Conservation (phyloP, 164 flowering plant species). For the Chimonanthus praecox region DNA sequence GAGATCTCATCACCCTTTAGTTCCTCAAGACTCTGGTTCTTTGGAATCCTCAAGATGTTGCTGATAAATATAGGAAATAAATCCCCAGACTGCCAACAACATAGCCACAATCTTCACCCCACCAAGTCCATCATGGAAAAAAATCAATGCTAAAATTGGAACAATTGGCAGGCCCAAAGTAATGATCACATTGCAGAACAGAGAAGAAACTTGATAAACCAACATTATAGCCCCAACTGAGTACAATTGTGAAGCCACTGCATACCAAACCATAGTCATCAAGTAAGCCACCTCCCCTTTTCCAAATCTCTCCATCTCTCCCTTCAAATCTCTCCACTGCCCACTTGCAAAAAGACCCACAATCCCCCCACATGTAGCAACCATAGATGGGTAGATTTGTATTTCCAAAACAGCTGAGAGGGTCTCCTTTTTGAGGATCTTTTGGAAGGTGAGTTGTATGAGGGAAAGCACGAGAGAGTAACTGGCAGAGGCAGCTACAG, state of each 20-base stretch:
- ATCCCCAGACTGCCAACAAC: conserved; percentile 31
- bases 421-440: too few species aligned
- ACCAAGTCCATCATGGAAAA: conserved; percentile 31
- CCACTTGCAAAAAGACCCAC: too few species aligned
- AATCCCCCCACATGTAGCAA: too few species aligned
- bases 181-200: conserved; percentile 30
- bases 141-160: conserved; percentile 22
- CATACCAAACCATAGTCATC: conserved; percentile 21
- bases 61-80: conserved; percentile 26
- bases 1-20: too few species aligned
- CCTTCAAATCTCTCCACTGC: too few species aligned
- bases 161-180: conserved; percentile 23
- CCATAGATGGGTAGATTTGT: too few species aligned
- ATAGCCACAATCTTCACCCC: conserved; percentile 29
- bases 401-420: too few species aligned
- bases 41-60: conserved; percentile 20
- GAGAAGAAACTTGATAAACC: conserved; percentile 24
- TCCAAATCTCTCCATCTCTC: too few species aligned
- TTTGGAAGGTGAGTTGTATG: conserved; percentile 20
- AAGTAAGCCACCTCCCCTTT: background rate
- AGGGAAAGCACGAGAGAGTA: conserved; percentile 23
- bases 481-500: conserved; percentile 20
- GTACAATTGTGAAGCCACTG: conserved; percentile 22
- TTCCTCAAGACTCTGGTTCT: too few species aligned
- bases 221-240: conserved; percentile 23